Base-by-base conservation (phyloP, 257 asterid genomes). In the Penstemon newberryi region DNA sequence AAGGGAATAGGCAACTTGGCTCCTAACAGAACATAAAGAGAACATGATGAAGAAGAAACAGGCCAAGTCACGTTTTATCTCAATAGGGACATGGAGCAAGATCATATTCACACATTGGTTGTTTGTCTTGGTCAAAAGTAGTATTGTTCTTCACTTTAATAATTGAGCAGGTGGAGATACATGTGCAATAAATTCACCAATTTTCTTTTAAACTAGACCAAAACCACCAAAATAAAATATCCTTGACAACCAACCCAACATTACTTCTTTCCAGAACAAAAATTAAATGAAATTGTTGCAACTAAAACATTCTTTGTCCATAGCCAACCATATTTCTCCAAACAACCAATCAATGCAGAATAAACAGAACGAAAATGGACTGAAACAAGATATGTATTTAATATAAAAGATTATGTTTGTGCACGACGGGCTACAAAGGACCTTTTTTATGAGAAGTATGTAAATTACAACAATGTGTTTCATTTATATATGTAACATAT, bases 101-200 rank as follows among this genome's bases (percentile, higher is more conserved):
- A 40, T 52, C 4, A 56, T 7, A 36, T 52, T 6, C 52, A 55
- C 50, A 60, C 45, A 76, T 18, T 41, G 57, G 60, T 76, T 65
- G 60, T 56, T 52, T 65, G 54, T 56, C 57, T 52, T 42, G 33
- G 33, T 25, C 33, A 0, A 25, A 25, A 25, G 33, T 25, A 25
- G 33, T 25, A 25, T 2, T 25, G 33, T 1, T 15, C 18, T 15
- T 15, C 18, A 15, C 18, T 25, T 25, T 63, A 66, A 73, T 46
- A 40, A 71, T 52, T 75, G 64, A 61, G 50, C 19, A 54, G 63
- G 64, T 60, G 64, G 44, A 62, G 50, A 56, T 69, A 15, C 79
- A 74, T 70, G 74, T 66, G 75, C 83, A 74, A 61, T 70, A 70
- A 78, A 70, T 56, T 70, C 74, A 66, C 60, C 61, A 13, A 66